Conservation (phyloP, 2,329 filamentous ascomycete genomes). For the Acarospora socialis region DNA sequence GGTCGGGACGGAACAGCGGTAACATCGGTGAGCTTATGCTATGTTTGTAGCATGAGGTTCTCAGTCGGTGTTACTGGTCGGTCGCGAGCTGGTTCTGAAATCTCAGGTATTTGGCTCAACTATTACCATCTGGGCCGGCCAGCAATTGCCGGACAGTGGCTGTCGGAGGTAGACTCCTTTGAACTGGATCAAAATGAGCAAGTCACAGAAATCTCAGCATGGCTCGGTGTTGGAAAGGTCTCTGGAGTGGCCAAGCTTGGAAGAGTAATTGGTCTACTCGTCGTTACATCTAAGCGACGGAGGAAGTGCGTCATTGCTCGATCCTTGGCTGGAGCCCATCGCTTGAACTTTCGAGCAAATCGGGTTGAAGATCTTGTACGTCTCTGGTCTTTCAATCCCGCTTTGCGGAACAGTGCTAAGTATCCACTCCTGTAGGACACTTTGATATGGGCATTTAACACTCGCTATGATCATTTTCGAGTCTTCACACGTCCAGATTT, state of each 20-base stretch:
- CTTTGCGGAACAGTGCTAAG: no score
- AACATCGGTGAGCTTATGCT: not conserved
- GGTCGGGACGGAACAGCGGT: not conserved
- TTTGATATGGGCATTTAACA: constrained; percentile 5
- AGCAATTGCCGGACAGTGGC: constrained; percentile 4
- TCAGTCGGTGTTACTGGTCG: not conserved
- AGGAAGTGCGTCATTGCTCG: not conserved
- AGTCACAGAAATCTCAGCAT: constrained; percentile 3
- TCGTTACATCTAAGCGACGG: constrained; percentile 2
- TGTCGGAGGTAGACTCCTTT: constrained; percentile 4
- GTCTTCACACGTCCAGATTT: constrained; percentile 3
- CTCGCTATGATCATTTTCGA: constrained; percentile 1
- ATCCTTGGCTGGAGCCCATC: not conserved
- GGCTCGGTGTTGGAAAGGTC: constrained; percentile 1
- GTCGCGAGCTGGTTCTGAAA: not conserved
- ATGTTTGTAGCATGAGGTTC: not conserved
- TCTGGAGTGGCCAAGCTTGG: constrained; percentile 1
- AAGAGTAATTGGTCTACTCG: constrained; percentile 2
- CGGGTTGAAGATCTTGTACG: constrained; percentile 4
- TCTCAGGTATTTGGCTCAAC: constrained; percentile 1
- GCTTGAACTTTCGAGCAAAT: constrained; percentile 4
- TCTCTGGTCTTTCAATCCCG: not conserved
- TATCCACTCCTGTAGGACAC: constrained; percentile 1
- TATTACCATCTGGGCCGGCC: not conserved
- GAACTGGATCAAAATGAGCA: constrained; percentile 1